Conservation (phyloP, 768 basidiomycete genomes). For the Kwoniella heveanensis region DNA sequence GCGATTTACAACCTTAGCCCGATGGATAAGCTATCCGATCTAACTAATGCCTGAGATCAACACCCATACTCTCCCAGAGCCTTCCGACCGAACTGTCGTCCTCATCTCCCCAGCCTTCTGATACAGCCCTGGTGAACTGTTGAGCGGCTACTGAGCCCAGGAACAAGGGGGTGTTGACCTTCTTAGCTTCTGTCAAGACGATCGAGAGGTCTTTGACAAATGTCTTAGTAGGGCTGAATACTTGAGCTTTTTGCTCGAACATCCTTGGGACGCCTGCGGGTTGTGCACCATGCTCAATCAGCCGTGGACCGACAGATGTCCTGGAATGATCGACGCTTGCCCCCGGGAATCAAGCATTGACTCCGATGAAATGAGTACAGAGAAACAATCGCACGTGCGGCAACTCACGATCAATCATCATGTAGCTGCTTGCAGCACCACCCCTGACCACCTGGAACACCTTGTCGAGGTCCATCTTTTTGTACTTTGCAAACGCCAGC, state of each 20-base stretch:
- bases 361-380: background rate
- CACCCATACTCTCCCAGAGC: constrained; percentile 40
- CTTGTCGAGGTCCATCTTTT: constrained; percentile 40
- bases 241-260: constrained; percentile 24
- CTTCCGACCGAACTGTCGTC: constrained; percentile 41
- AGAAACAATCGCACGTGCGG: background rate
- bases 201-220: constrained; percentile 46
- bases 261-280: constrained; percentile 47
- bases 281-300: too few relatives aligned
- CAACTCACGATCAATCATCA: constrained; percentile 44
- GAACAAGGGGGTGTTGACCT: constrained; percentile 37
- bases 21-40: too few relatives aligned
- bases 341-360: too few relatives aligned
- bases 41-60: constrained; percentile 15
- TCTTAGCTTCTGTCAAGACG: constrained; percentile 44
- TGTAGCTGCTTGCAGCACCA: constrained; percentile 40
- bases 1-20: background rate
- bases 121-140: constrained; percentile 32
- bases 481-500: constrained; percentile 39
- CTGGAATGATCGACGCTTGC: too few relatives aligned
- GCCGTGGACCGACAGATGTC: background rate
- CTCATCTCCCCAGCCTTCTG: constrained; percentile 37
- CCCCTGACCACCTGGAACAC: constrained; percentile 42
- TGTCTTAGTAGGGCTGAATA: constrained; percentile 26
- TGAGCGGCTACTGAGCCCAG: constrained; percentile 42